These are phyloP conservation scores for Botrytis byssoidea DNA, from an alignment of 2,329 filamentous ascomycete species.

Conservation along the genomic window DNA sequence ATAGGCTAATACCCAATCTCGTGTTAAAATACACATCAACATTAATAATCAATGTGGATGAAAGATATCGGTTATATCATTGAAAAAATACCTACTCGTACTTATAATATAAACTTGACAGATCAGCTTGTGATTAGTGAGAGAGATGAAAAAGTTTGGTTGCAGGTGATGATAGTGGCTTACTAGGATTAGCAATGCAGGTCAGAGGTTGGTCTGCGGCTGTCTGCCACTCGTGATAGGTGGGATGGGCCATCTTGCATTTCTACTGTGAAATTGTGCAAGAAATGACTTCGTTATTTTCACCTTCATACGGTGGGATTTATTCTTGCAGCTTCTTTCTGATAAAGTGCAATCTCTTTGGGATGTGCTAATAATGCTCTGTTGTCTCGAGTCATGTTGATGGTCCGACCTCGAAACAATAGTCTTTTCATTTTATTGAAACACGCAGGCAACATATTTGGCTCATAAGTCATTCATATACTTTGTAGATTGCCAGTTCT, in stretches of 20 bases:
- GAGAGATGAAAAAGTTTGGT: background rate
- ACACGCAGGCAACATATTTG: background rate
- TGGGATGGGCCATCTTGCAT: background rate
- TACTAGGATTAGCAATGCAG: conserved; percentile 10
- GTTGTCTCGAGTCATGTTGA: background rate
- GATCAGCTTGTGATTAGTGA: conserved; percentile 8
- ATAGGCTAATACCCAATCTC: background rate
- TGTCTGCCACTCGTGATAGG: conserved; percentile 9
- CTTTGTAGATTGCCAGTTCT: conserved; percentile 6
- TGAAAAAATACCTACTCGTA: background rate
- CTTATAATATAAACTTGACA: background rate
- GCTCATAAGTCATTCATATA: conserved; percentile 10
- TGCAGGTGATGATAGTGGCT: conserved; percentile 11
- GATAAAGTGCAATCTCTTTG: background rate
- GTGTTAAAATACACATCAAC: background rate
- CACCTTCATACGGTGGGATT: background rate
- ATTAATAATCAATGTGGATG: background rate
- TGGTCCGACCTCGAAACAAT: background rate
- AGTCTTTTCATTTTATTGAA: background rate
- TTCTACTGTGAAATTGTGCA: background rate
- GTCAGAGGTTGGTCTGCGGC: conserved; percentile 4
- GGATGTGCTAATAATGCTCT: background rate
- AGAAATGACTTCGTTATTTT: background rate
- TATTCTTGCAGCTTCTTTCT: background rate
- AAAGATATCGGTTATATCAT: background rate